Evolutionary conservation across 352 stramenopile species (phyloP), one percentile per base, ranked within the genome.

Genomic region (Pseudoperonospora humuli): DNA sequence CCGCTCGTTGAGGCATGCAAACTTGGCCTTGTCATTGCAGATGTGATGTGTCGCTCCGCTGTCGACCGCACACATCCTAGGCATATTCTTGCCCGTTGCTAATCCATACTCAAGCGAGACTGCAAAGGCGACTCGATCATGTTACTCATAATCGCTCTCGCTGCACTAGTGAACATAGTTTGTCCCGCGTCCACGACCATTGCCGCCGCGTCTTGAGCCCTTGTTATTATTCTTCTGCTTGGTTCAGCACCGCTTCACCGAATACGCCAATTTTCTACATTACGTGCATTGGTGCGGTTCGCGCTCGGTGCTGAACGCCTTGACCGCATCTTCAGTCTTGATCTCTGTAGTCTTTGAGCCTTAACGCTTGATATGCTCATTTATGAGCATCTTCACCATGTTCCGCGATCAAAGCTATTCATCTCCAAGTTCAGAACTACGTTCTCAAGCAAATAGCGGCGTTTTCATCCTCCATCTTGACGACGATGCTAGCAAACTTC

Each of bases 141-240:
- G 28, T 3, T 18, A 7, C 14, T 37, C 18, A 8, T 35, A 23
- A 31, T 43, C 24, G 33, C 43, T 23, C 2, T 40, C 3, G 19
- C 35, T 43, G 2, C 29, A 11, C 27, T 35, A 38, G 7, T 54
- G 19, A 15, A 41, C 28, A 13, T 42, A 34, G 33, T 53, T 53
- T 10, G 17, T 19, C n/a, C 35, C 36, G 43, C 36, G 19, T 45
- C 32, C 43, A 46, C 35, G 14, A 9, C 29, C 29, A 28, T 57
- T 51, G 21, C 21, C 29, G 11, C 36, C 42, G 27, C 35, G 43
- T 38, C 34, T 34, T 32, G 11, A 29, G n/a, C 10, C 20, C 23
- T 36, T 26, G 18, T 44, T 49, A n/a, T 49, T 40, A 2, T 50
- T 35, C 37, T 51, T 57, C 49, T 57, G 39, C 24, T 51, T 61